Evolutionary conservation across 164 flowering plant genomes (phyloP).

Genomic region (Vitis rotundifolia): DNA sequence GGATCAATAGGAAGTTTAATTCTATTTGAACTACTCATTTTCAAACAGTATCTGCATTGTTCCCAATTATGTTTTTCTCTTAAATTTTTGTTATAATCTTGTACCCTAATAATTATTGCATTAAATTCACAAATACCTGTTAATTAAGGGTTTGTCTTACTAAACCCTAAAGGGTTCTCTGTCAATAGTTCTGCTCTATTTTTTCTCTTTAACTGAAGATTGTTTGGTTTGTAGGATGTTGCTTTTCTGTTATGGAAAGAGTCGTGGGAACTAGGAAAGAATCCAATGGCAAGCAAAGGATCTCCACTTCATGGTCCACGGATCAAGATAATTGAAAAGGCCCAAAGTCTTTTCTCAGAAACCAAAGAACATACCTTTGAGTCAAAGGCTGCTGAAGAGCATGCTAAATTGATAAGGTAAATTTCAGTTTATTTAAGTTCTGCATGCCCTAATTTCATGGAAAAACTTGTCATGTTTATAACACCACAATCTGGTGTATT

Average conservation of each 20-base stretch:
- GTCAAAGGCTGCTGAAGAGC: slow-evolving; percentile 96
- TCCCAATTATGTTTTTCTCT: no score
- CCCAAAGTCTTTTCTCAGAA: slow-evolving; percentile 72
- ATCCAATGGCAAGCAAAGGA: slow-evolving; percentile 95
- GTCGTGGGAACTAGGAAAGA: slow-evolving; percentile 86
- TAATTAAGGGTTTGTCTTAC: neutral
- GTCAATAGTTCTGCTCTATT: neutral
- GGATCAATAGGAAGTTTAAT: no score
- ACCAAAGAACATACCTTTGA: slow-evolving; percentile 87
- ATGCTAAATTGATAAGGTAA: slow-evolving; percentile 84
- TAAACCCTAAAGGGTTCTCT: neutral
- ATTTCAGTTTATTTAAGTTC: neutral
- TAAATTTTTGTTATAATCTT: no score
- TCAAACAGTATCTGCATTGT: no score
- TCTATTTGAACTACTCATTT: no score
- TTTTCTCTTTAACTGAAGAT: neutral
- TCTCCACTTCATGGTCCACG: slow-evolving; percentile 94
- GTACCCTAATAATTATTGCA: no score
- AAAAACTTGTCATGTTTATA: no score
- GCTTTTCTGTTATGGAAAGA: slow-evolving; percentile 90
- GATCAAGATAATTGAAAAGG: slow-evolving; percentile 82
- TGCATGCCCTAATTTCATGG: no score
- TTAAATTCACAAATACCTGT: no score
- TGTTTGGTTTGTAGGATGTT: slow-evolving; percentile 66
- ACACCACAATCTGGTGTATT: no score